Evolutionary conservation across 148 eudicot genomes (phyloP).

Genomic region (Fagopyrum homotropicum): DNA sequence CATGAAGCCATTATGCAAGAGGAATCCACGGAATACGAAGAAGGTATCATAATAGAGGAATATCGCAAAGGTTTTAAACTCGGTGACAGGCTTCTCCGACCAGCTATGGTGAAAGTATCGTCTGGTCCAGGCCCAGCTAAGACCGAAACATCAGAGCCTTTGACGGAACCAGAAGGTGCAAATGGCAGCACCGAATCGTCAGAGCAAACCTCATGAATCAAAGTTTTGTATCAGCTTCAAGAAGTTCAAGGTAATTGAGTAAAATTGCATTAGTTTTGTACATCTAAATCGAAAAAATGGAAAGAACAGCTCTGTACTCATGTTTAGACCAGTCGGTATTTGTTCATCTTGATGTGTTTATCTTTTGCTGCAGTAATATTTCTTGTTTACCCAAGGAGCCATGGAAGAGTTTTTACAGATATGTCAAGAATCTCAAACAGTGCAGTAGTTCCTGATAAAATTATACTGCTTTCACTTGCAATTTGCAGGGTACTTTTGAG

Average conservation of each 20-base stretch:
- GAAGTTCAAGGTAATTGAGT: not conserved
- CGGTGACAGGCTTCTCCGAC: constrained; percentile 75
- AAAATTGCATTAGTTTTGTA: constrained; percentile 3
- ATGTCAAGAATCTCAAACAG: not conserved
- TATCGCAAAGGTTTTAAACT: constrained; percentile 69
- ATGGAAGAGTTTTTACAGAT: not conserved
- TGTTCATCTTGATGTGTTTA: constrained; percentile 4
- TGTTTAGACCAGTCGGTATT: not conserved
- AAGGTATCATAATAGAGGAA: constrained; percentile 59
- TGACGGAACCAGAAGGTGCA: constrained; percentile 18
- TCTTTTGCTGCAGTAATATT: not conserved
- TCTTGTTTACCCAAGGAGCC: not conserved
- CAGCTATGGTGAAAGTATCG: constrained; percentile 91
- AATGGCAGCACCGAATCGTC: constrained; percentile 1
- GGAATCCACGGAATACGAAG: constrained; percentile 65
- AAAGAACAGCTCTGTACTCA: not conserved
- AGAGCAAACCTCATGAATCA: constrained; percentile 1
- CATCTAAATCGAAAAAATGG: not conserved
- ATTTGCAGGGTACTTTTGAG: not conserved
- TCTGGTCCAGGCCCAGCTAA: constrained; percentile 82
- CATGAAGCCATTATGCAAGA: constrained; percentile 95
- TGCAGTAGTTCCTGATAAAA: too few relatives aligned
- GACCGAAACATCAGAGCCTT: constrained; percentile 28
- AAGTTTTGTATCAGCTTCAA: constrained; percentile 7
- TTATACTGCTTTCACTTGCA: not conserved